Percentiles rank a stretch among this genome's conserved stretches.
These are phyloP conservation scores for Alternaria gaisen DNA, from an alignment of 2,329 filamentous ascomycete genomes.

Conservation along the genomic window DNA sequence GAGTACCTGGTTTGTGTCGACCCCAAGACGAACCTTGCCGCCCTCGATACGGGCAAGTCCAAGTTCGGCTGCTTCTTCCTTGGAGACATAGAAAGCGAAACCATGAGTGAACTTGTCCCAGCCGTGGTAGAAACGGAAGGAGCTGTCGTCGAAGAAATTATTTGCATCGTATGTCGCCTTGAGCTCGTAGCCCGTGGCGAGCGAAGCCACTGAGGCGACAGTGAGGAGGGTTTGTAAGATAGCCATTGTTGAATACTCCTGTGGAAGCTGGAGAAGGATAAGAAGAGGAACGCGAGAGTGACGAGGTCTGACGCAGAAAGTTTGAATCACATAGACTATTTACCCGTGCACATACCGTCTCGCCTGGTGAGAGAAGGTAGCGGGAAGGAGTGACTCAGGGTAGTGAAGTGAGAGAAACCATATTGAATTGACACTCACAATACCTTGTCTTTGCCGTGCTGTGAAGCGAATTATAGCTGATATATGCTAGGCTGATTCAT, in stretches of 20 bases:
- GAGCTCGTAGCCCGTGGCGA: constrained; percentile 21
- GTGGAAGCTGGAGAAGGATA: not conserved
- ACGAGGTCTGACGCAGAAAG: not conserved
- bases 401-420: not conserved
- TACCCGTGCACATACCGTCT: constrained; percentile 1
- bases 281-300: not conserved
- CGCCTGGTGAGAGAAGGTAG: not conserved
- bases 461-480: not conserved
- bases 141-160: constrained; percentile 27
- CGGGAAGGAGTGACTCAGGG: not conserved
- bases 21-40: constrained; percentile 33
- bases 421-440: not conserved
- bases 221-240: constrained; percentile 1
- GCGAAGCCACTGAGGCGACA: constrained; percentile 1
- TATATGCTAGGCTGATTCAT: not conserved
- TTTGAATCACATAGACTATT: constrained; percentile 1
- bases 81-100: constrained; percentile 33
- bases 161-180: constrained; percentile 25
- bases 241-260: constrained; percentile 1
- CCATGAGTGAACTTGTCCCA: constrained; percentile 26
- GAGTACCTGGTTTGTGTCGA: constrained; percentile 23
- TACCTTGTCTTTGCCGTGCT: not conserved
- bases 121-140: constrained; percentile 26
- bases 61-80: constrained; percentile 22
- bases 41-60: constrained; percentile 27